These are phyloP conservation scores for Fusarium sp. DNA, from an alignment of 2,329 filamentous ascomycete species.

Conservation along the genomic window DNA sequence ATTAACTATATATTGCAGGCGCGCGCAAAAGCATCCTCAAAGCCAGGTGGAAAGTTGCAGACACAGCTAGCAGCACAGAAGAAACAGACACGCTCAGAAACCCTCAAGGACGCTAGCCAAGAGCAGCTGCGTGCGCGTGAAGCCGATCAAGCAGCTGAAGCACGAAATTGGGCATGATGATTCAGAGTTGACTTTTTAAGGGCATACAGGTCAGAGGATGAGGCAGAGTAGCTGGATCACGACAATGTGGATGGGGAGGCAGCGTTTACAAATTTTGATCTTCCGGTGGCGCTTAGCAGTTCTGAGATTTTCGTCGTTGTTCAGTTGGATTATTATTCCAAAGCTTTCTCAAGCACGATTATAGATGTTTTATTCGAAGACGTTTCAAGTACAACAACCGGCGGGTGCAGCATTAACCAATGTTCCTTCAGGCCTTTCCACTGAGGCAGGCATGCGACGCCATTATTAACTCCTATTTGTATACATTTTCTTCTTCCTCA, in stretches of 20 bases:
- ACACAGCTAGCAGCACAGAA: constrained; percentile 80
- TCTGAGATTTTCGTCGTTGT: constrained; percentile 15
- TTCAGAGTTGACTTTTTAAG: background rate
- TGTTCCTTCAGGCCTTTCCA: background rate
- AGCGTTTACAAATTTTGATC: background rate
- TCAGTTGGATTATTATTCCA: background rate
- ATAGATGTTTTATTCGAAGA: background rate
- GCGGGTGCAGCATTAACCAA: constrained; percentile 8
- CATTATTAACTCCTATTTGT: constrained; percentile 34
- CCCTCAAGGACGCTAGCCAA: constrained; percentile 74
- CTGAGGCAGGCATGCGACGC: constrained; percentile 5
- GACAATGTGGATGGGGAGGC: background rate
- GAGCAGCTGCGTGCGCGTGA: constrained; percentile 75
- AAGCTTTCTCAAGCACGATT: background rate
- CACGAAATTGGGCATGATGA: constrained; percentile 52
- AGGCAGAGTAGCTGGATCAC: background rate
- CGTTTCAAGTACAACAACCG: background rate
- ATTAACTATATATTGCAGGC: constrained; percentile 61
- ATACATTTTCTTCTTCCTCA: constrained; percentile 12
- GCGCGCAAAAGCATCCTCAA: constrained; percentile 70
- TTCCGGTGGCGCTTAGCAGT: background rate
- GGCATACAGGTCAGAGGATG: background rate
- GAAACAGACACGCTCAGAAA: constrained; percentile 75
- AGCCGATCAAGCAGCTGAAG: constrained; percentile 67
- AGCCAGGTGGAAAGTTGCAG: constrained; percentile 75